Base-by-base conservation (phyloP, 169 alveolate species). In the Babesia divergens region DNA sequence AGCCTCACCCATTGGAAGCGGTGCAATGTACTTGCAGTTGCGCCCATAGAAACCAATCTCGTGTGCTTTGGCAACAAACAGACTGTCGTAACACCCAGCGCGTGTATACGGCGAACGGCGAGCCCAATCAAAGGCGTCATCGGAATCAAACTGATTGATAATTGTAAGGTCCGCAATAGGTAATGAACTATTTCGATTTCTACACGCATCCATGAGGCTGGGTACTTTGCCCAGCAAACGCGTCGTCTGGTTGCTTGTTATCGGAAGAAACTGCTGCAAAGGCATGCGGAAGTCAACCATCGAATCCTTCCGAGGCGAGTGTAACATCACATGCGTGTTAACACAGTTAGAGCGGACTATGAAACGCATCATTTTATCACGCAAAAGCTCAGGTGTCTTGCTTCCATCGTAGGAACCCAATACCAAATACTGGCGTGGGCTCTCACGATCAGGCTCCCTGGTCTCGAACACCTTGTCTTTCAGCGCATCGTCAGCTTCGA, bases 91-190 rank as follows among this genome's bases (percentile, higher is more conserved):
- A 26, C 74, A 64, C 11, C 88, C 88, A n/a, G 88, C 55, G 18
- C 88, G 81, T 20, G 84, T 69, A 28, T 68, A 69, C 0, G 88
- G 88, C n/a, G 52, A 59, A 46, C 88, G 68, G 16, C 65, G 2
- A 3, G 88, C 88, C 88, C 88, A 80, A 37, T 80, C 88, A 11
- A 69, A 29, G 22, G 88, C 88, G 16, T 80, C 84, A 47, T 80
- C 84, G 11, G 60, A 50, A 40, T 80, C 88, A 34, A 70, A 69
- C 53, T 70, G 67, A 54, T 80, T 80, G 16, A 80, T 80, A 29
- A 80, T 64, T 22, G 54, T 51, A 31, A 80, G 47, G 50, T 80
- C 84, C 11, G 74, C 88, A 9, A 70, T 32, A 7, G 83, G 81
- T 31, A 53, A n/a, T 18, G 64, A 43, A 26, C 18, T 22, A 53